phyloP scores from a whole-genome alignment of 2,329 filamentous ascomycete species.

The Colletotrichum sp. region DNA sequence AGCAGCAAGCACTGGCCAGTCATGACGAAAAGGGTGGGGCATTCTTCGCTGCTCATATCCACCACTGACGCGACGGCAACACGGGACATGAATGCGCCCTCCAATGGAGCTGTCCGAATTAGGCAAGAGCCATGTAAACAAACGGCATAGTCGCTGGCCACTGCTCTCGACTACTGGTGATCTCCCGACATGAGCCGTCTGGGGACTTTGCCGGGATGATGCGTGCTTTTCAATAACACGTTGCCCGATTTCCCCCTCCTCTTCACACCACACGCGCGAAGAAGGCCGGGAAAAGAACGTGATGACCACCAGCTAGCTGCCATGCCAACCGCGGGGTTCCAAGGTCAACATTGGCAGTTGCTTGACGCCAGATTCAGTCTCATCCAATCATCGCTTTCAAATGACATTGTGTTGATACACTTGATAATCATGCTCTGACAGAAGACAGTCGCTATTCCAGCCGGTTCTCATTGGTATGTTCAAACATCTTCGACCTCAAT shows the following conservation, averaged over 20 bases:
- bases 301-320: neutral
- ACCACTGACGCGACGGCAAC: neutral
- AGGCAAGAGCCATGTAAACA: constrained; percentile 16
- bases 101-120: constrained; percentile 11
- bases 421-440: neutral
- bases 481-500: neutral
- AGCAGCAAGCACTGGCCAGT: constrained; percentile 5
- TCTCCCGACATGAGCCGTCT: neutral
- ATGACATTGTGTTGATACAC: neutral
- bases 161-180: constrained; percentile 1
- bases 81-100: neutral
- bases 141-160: constrained; percentile 9
- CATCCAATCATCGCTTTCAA: neutral
- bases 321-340: neutral
- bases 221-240: neutral
- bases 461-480: neutral
- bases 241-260: neutral
- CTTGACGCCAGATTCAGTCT: neutral
- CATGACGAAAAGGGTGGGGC: neutral
- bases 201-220: neutral
- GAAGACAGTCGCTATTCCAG: neutral
- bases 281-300: neutral
- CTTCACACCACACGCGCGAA: neutral
- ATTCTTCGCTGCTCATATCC: neutral
- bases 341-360: neutral